Evolutionary conservation across 2,329 filamentous ascomycete genomes (phyloP).

Genomic region (Aspergillus luchuensis): DNA sequence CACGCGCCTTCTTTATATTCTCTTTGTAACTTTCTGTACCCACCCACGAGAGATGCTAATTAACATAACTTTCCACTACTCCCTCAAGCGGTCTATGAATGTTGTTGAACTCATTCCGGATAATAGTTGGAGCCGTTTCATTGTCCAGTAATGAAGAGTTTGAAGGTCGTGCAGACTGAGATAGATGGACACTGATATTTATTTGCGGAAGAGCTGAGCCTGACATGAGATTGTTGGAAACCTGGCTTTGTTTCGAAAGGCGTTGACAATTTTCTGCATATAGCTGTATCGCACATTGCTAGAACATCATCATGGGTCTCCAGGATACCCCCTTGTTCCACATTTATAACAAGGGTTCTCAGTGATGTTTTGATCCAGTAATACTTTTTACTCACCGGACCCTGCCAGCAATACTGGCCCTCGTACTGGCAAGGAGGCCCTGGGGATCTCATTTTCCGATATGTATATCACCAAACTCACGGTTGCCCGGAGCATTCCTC

Average conservation of each 20-base stretch:
- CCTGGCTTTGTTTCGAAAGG: constrained; percentile 21
- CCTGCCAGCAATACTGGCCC: constrained; percentile 16
- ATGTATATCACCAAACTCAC: constrained; percentile 34
- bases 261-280: background rate
- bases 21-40: constrained; percentile 13
- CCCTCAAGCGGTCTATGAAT: constrained; percentile 15
- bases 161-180: constrained; percentile 16
- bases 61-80: constrained; percentile 18
- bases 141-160: background rate
- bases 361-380: constrained; percentile 5
- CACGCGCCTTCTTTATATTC: constrained; percentile 18
- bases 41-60: constrained; percentile 18
- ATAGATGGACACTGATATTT: constrained; percentile 34
- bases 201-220: constrained; percentile 26
- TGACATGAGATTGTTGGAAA: constrained; percentile 14
- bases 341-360: background rate
- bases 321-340: background rate
- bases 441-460: constrained; percentile 35
- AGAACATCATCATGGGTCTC: constrained; percentile 12
- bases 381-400: constrained; percentile 8
- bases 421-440: constrained; percentile 28
- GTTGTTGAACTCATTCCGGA: background rate
- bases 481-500: constrained; percentile 28
- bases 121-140: too few species aligned
- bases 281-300: constrained; percentile 4